Evolutionary conservation across 169 alveolate genomes (phyloP), one percentile per base, ranked within the genome.

Genomic region (Cryptosporidium andersoni): DNA sequence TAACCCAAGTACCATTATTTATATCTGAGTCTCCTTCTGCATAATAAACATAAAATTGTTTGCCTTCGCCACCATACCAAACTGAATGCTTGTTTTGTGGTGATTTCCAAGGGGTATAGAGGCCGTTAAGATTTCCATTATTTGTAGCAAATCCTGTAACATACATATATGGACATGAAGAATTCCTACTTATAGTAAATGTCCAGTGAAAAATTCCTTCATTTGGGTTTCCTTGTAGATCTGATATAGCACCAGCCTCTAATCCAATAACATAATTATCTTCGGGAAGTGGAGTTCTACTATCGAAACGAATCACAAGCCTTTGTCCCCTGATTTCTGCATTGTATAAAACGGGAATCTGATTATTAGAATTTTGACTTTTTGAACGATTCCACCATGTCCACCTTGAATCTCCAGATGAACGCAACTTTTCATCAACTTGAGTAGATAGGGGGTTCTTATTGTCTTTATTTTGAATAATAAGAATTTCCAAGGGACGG

Each of bases 21-120:
- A 47, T 11, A 42, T 51, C 85, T 1, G 74, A 56, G 37, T 74
- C 85, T 68, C 40, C 47, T 8, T 25, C 45, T 1, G 85, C 42
- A n/a, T 64, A 89, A 49, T 89, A 89, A 14, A 89, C 64, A 49
- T 82, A 89, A 40, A 89, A 82, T 5, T 80, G 80, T 52, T 82
- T 74, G 48, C 82, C 60, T 40, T 80, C 91, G 1, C 89, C 93
- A 12, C 91, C 93, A 7, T 80, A 56, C 93, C 93, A 90, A 45
- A 81, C 88, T 4, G 92, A 90, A 37, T 90, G 82, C 25, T 51
- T 63, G 64, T 88, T 90, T 64, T 66, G 42, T 1, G 85, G 85
- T 8, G 91, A 88, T 51, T 88, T 91, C 66, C 85, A 82, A 2
- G 93, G 90, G 45, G 74, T 52, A 65, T 88, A 90, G 14, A 90